Base-by-base conservation (phyloP, 179 eudicot genomes). In the Spergularia azorica region DNA sequence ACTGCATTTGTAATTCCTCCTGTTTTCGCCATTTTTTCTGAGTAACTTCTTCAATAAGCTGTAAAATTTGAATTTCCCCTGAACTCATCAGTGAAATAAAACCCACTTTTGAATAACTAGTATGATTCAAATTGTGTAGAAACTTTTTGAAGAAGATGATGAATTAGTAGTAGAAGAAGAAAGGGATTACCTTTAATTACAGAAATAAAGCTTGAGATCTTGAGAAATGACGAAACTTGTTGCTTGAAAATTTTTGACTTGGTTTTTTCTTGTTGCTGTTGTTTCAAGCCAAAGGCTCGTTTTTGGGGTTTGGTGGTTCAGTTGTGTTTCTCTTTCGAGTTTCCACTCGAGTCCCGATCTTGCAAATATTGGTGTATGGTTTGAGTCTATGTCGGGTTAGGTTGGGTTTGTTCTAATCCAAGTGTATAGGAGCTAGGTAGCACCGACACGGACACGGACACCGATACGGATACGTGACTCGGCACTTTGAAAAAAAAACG, bases 1-100 rank as follows among this genome's bases (percentile, higher is more conserved):
- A 95, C 98, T 21, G 98, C 98, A 66, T 95, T 93, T 60, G 97
- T 95, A 46, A 95, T 95, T 70, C 98, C 98, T 2, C 97, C 97
- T 0, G 97, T 93, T 86, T 92, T 80, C 66, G 97, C 93, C 98
- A 95, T 95, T 39, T 50, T 66, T 10, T 32, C 50, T 21, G 12
- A 16, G 15, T 43, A 43, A 43, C 8, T 43, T 43, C 48, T 43
- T 43, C 48, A 43, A 4, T 43, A 4, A 4, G 48, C 48, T 43
- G n/a, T n/a, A n/a, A n/a, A n/a, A n/a, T n/a, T n/a, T n/a, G n/a
- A n/a, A n/a, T n/a, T n/a, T n/a, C n/a, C n/a, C n/a, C n/a, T n/a
- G 32, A 38, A 5, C 50, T 3, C 38, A 76, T 55, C 43, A 17
- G 46, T 43, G 11, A 66, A 68, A 56, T 18, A 9, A 43, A 71